Evolutionary conservation across 495 filamentous ascomycete species (phyloP).

Genomic region (Trichoderma gamsii): DNA sequence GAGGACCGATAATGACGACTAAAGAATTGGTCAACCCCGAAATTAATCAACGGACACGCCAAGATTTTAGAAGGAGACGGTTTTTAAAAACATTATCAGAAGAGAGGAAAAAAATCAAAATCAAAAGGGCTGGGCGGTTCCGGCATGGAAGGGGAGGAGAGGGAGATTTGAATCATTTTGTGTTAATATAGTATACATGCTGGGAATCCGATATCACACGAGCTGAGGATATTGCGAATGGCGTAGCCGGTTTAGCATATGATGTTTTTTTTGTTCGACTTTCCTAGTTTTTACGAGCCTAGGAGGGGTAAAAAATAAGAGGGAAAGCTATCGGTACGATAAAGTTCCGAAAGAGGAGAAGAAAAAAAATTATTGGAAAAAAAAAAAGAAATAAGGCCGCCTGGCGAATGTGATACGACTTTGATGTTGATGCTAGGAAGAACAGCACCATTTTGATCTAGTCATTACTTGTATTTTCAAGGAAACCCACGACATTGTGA

Average conservation of each 20-base stretch:
- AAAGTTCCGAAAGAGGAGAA: neutral
- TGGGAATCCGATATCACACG: conserved; percentile 7
- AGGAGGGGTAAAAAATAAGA: neutral
- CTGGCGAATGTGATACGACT: neutral
- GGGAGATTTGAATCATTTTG: conserved; percentile 8
- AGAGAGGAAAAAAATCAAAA: conserved; percentile 9
- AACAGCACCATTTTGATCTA: too few species aligned
- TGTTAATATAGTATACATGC: conserved; percentile 4
- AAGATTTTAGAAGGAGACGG: conserved; percentile 12
- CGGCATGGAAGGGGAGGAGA: conserved; percentile 4
- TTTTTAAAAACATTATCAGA: neutral
- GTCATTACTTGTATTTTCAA: too few species aligned
- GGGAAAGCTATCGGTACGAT: conserved; percentile 10
- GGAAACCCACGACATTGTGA: too few species aligned
- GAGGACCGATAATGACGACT: conserved; percentile 45
- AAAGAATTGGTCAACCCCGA: conserved; percentile 8
- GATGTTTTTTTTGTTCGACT: conserved; percentile 14
- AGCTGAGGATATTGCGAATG: conserved; percentile 13
- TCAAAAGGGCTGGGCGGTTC: conserved; percentile 6
- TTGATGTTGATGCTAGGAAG: too few species aligned
- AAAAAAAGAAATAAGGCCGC: neutral
- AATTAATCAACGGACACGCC: neutral
- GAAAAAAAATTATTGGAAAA: neutral
- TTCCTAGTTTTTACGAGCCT: conserved; percentile 12
- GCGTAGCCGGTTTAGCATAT: conserved; percentile 14